A percentile compares a stretch with the other conserved stretches of the same genome.
Conservation (phyloP, 164 flowering plant genomes). For the Magnolia changhungtana region DNA sequence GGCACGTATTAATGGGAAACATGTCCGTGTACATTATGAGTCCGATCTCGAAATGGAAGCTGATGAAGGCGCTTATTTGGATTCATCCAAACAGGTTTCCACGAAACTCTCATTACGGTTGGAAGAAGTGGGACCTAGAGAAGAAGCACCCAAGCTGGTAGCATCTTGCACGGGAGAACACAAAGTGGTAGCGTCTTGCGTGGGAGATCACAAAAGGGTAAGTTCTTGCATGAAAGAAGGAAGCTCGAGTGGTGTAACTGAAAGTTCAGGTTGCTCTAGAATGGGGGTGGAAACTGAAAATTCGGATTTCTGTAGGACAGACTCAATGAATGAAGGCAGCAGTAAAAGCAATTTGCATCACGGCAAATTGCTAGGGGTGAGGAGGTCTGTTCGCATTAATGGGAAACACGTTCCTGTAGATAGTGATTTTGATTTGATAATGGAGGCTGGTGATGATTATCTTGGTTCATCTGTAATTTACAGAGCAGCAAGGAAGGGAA, state of each 20-base stretch:
- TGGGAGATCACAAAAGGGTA: constrained; percentile 9
- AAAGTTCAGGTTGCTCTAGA: not conserved
- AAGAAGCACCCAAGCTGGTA: not conserved
- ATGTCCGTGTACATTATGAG: constrained; percentile 1
- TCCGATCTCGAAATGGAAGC: not conserved
- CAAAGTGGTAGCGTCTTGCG: not conserved
- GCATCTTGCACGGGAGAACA: constrained; percentile 3
- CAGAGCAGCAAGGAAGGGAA: not conserved
- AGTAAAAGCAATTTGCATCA: not conserved
- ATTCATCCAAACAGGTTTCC: not conserved
- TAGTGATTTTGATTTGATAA: constrained; percentile 1
- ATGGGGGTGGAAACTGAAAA: not conserved
- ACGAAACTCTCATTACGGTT: not conserved
- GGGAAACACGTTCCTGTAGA: not conserved
- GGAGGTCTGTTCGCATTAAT: not conserved
- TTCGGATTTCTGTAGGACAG: not conserved
- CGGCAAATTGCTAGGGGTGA: constrained; percentile 1
- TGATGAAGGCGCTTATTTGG: not conserved
- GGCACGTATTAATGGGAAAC: constrained; percentile 6
- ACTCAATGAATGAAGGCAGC: not conserved
- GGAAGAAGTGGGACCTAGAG: not conserved
- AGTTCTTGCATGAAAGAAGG: constrained; percentile 8
- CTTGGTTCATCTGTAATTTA: not conserved
- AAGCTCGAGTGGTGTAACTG: constrained; percentile 6
- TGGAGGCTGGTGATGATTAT: not conserved